Percentiles rank a stretch among this genome's conserved stretches.
phyloP scores from a whole-genome alignment of 2,329 filamentous ascomycete genomes.

The Claviceps africana region DNA sequence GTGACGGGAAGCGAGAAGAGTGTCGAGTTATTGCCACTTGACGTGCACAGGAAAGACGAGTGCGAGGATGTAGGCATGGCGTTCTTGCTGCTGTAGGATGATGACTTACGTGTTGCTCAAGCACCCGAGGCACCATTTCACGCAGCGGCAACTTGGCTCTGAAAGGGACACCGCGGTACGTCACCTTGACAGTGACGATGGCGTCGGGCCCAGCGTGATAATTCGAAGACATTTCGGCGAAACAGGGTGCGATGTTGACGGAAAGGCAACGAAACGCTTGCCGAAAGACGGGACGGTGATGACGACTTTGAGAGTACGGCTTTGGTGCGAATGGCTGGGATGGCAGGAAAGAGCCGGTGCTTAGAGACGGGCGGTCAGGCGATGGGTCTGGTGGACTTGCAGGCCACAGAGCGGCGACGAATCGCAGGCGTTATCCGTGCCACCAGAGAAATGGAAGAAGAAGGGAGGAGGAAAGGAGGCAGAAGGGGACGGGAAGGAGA shows the following conservation, averaged over 20 bases:
- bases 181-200: constrained; percentile 70
- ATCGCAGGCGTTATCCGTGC: background rate
- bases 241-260: background rate
- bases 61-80: background rate
- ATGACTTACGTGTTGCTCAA: constrained; percentile 70
- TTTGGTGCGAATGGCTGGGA: background rate
- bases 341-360: background rate
- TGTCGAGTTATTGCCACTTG: background rate
- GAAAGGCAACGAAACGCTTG: background rate
- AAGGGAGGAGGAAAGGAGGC: background rate
- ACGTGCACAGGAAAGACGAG: background rate
- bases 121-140: constrained; percentile 59
- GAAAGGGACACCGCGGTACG: constrained; percentile 58
- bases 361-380: background rate
- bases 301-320: background rate
- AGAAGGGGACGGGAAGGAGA: too few relatives aligned
- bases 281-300: background rate
- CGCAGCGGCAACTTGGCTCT: constrained; percentile 82
- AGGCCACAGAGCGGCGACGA: constrained; percentile 2
- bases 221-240: constrained; percentile 15
- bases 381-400: background rate
- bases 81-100: background rate
- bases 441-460: too few relatives aligned
- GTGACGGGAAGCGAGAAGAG: background rate
- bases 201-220: constrained; percentile 13